These are phyloP conservation scores for Picochlorum sp. DNA, from an alignment of 139 green algal species.

Conservation along the genomic window DNA sequence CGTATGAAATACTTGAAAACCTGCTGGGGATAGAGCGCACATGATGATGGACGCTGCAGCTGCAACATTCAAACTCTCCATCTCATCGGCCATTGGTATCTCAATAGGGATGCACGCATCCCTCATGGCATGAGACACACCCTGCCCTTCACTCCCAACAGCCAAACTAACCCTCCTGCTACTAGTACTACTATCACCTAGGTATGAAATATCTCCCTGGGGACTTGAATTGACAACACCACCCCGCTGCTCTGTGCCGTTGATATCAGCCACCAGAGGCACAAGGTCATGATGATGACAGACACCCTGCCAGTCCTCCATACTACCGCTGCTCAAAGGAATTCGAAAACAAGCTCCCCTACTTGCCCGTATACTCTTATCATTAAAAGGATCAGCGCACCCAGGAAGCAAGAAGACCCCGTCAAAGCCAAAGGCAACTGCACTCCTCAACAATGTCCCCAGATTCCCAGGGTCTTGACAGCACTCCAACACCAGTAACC, in stretches of 20 bases:
- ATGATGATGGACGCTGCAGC: slow-evolving; percentile 58
- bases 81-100: slow-evolving; percentile 55
- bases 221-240: not conserved
- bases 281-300: slow-evolving; percentile 15
- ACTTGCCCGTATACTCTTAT: slow-evolving; percentile 46
- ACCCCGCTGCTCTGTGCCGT: not conserved
- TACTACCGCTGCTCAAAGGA: slow-evolving; percentile 18
- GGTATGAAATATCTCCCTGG: not conserved
- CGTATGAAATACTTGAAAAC: not conserved
- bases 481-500: slow-evolving; percentile 61
- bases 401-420: slow-evolving; percentile 62
- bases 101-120: slow-evolving; percentile 30
- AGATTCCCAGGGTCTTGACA: slow-evolving; percentile 51
- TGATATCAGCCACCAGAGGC: slow-evolving; percentile 42
- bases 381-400: slow-evolving; percentile 71
- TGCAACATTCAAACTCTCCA: slow-evolving; percentile 78
- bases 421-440: slow-evolving; percentile 68
- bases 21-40: slow-evolving; percentile 22
- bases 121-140: slow-evolving; percentile 41
- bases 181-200: not conserved
- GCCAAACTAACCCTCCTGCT: slow-evolving; percentile 44
- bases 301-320: slow-evolving; percentile 24
- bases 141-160: slow-evolving; percentile 70
- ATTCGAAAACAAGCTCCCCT: slow-evolving; percentile 40
- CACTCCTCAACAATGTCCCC: slow-evolving; percentile 62